phyloP scores from a whole-genome alignment of 352 stramenopile species.

The Phytophthora nicotianae region DNA sequence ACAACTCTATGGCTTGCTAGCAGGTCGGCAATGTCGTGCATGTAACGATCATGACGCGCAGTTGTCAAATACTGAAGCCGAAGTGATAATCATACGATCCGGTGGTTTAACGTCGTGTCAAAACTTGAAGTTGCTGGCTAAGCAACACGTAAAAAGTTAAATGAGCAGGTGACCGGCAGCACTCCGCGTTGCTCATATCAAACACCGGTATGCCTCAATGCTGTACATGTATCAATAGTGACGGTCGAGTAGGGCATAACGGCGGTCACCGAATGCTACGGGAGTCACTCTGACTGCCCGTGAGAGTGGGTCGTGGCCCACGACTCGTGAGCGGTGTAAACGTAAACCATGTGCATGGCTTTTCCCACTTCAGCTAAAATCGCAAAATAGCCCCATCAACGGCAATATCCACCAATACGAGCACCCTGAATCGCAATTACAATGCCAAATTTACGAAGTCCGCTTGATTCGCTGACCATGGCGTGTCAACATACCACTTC shows the following conservation, averaged over 20 bases:
- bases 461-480: slow-evolving; percentile 3
- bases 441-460: slow-evolving; percentile 2
- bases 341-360: slow-evolving; percentile 19
- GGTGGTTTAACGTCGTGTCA: slow-evolving; percentile 10
- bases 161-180: background rate
- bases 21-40: no score
- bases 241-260: background rate
- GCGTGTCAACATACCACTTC: slow-evolving; percentile 6
- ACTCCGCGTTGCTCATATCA: background rate
- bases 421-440: background rate
- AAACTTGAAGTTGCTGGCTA: slow-evolving; percentile 15
- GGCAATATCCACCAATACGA: slow-evolving; percentile 1
- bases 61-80: slow-evolving; percentile 15
- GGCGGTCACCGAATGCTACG: slow-evolving; percentile 1
- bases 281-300: background rate
- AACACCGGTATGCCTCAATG: background rate
- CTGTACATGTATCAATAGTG: background rate
- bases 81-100: background rate
- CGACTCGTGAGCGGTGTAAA: background rate
- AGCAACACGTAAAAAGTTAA: no score
- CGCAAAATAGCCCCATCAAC: background rate
- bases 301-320: no score
- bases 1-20: no score
- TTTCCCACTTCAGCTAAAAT: background rate
- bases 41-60: slow-evolving; percentile 20